Base-by-base conservation (phyloP, 2,329 filamentous ascomycete species). In the Orbilia quercus region DNA sequence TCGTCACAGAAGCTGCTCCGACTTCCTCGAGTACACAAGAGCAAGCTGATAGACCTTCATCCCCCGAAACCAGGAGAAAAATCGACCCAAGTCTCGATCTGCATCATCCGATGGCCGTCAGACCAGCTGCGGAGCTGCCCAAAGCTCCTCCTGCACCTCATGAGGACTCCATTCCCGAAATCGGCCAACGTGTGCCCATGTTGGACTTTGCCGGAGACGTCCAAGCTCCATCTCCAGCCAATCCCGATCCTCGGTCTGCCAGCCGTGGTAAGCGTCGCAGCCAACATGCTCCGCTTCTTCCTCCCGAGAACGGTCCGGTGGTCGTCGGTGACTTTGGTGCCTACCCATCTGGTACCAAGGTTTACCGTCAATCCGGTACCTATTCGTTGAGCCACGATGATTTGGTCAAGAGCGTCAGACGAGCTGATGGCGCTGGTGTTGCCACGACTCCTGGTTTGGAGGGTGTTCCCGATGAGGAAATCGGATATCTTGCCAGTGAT, bases 101-200 rank as follows among this genome's bases (percentile, higher is more conserved):
- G 34, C 69, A 66, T 64, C 70, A 65, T 50, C 71, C 64, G 55
- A 67, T 64, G 63, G 63, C 63, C 31, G 63, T 70, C 64, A 69
- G 63, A 63, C 58, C 71, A 18, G 40, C 58, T 22, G 34, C 50
- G n/a, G 63, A 70, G 53, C 54, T 55, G 12, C 62, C 65, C 3
- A 75, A 71, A 28, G 58, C 60, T 44, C 23, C 28, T 44, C 5
- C 28, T 5, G 28, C 28, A 4, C 9, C 28, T 31, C 47, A 53
- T 36, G 38, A 71, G 20, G 76, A 76, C 16, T 70, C 78, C 47
- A 75, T 76, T n/a, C 57, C 93, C 1, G 91, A 96, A 79, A 95
- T 97, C 76, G 94, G 94, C 51, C 88, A 91, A 78, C 90, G 93
- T 79, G 94, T 99, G 40, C 95, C 95, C 54, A 95, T 99, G 91